These are phyloP conservation scores for Colletotrichum sp. DNA, from an alignment of 2,329 filamentous ascomycete species.

Conservation along the genomic window DNA sequence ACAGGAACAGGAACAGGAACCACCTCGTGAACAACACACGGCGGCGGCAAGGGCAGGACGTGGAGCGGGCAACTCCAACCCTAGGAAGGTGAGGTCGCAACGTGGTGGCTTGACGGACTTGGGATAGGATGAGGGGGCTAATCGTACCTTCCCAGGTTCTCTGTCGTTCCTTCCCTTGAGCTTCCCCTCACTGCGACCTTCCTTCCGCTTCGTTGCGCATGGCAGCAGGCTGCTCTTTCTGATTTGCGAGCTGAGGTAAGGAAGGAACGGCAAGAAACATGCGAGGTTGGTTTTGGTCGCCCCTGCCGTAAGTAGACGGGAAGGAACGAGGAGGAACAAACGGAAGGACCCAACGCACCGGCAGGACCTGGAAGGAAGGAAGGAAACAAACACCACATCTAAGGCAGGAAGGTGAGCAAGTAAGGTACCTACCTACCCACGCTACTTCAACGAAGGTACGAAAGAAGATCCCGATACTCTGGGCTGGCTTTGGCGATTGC, in stretches of 20 bases:
- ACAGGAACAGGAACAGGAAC: background rate
- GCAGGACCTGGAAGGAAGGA: background rate
- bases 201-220: background rate
- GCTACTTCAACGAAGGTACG: background rate
- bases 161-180: background rate
- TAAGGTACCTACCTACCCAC: background rate
- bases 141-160: background rate
- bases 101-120: slow-evolving; percentile 9
- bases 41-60: background rate
- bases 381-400: background rate
- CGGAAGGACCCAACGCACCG: background rate
- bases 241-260: background rate
- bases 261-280: background rate
- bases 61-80: background rate
- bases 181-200: background rate
- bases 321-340: background rate
- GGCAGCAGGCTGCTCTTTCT: background rate
- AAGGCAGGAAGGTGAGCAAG: background rate
- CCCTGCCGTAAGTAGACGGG: background rate
- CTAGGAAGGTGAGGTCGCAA: background rate
- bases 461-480: background rate
- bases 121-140: background rate
- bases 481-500: background rate
- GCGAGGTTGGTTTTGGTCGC: background rate
- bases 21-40: background rate